Base-by-base conservation (phyloP, 371 early-diverging fungal species). In the Mortierella sp. region DNA sequence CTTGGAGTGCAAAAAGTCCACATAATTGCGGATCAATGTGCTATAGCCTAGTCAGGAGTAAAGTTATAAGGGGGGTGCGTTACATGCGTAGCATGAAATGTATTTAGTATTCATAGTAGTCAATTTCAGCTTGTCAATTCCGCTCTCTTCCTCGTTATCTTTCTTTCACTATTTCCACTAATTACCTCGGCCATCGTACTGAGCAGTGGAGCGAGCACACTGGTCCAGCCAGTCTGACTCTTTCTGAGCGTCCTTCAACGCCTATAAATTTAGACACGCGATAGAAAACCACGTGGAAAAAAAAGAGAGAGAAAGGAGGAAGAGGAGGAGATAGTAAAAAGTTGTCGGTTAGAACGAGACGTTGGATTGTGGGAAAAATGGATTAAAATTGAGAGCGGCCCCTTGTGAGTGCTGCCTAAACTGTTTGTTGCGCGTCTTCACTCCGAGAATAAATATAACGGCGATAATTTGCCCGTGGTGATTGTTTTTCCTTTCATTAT, bases 1-100 rank as follows among this genome's bases (percentile, higher is more conserved):
- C 85, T 99, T 99, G 47, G 92, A 90, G 69, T 92, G 85, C 49
- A 99, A 83, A 76, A 96, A 96, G 74, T 95, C 92, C 64, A 96
- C 92, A 84, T 99, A 98, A 47, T 93, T 93, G 51, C 94, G 92
- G 84, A 99, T 99, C 43, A 99, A 88, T 20, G 86, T 88, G 62
- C 95, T 94, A 84, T 99, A 99, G 68, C 95, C 96, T 83, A 30
- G 24, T 60, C 37, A 37, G 20, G 47, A 49, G 30, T 35, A 14
- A 0, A 30, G 4, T 30, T 1, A 30, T 30, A 30, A 30, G 32
- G 2, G 32, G 2, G 40, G 40, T 1, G 26, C 24, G 43, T 40
- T 2, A 40, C 14, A 14, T 40, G 14, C 43, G 9, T 40, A 14
- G 14, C 43, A 40, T 40, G 43, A 30, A 30, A 30, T 30, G 4